These are phyloP conservation scores for Phytophthora pini DNA, from an alignment of 352 stramenopile species.

Conservation along the genomic window DNA sequence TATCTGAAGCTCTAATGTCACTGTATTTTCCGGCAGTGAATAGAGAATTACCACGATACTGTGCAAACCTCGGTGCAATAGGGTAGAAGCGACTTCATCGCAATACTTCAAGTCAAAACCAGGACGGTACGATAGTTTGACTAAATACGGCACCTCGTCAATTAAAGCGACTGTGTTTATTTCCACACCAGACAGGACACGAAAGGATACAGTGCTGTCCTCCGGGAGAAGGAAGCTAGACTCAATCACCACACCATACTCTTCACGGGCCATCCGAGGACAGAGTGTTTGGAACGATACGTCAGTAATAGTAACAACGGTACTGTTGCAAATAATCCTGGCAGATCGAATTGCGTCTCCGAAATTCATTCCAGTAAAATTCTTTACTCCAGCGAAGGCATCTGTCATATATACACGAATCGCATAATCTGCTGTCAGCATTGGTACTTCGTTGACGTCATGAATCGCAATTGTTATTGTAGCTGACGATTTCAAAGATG, in stretches of 20 bases:
- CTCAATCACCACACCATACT: constrained; percentile 20
- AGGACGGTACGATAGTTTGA: constrained; percentile 10
- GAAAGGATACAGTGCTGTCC: constrained; percentile 12
- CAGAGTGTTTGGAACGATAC: constrained; percentile 14
- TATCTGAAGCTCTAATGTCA: constrained; percentile 25
- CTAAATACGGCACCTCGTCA: constrained; percentile 6
- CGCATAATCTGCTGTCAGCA: constrained; percentile 37
- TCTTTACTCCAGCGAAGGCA: neutral
- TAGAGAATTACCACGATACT: constrained; percentile 20
- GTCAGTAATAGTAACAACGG: constrained; percentile 7
- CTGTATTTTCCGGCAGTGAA: constrained; percentile 7
- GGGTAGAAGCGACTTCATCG: constrained; percentile 10
- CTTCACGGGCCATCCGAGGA: neutral
- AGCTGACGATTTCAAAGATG: constrained; percentile 34
- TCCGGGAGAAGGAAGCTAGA: constrained; percentile 21
- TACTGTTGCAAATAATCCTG: constrained; percentile 13
- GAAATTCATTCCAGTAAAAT: constrained; percentile 15
- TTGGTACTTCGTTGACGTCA: constrained; percentile 55
- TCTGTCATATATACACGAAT: constrained; percentile 23
- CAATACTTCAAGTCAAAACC: constrained; percentile 22
- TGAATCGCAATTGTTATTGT: constrained; percentile 35
- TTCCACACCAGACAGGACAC: constrained; percentile 10
- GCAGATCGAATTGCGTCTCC: constrained; percentile 18
- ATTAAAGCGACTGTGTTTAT: constrained; percentile 21
- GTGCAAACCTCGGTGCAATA: constrained; percentile 24